Evolutionary conservation across 2,329 filamentous ascomycete species (phyloP).

Genomic region (Fusarium continuum): DNA sequence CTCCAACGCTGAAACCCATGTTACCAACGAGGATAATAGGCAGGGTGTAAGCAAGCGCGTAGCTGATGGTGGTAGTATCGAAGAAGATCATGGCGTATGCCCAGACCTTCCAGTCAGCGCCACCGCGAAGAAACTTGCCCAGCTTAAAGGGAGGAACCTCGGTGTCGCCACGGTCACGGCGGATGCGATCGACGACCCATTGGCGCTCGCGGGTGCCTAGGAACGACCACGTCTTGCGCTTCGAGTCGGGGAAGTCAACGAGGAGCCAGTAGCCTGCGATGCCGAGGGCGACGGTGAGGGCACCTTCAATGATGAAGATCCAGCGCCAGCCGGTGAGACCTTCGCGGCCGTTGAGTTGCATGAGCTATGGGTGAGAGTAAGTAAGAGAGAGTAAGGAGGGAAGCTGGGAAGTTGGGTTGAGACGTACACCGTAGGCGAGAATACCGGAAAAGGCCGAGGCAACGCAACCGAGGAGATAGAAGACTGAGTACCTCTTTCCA

Average conservation of each 20-base stretch:
- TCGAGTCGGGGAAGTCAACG: conserved; percentile 70
- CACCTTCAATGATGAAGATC: conserved; percentile 69
- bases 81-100: conserved; percentile 68
- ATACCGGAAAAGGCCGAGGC: conserved; percentile 74
- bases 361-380: conserved; percentile 54
- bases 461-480: conserved; percentile 74
- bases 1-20: conserved; percentile 71
- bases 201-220: conserved; percentile 59
- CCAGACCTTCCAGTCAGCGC: conserved; percentile 68
- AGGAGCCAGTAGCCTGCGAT: conserved; percentile 64
- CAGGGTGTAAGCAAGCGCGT: conserved; percentile 81
- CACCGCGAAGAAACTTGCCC: conserved; percentile 56
- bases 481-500: conserved; percentile 73
- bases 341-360: conserved; percentile 68
- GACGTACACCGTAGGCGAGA: conserved; percentile 71
- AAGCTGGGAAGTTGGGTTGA: conserved; percentile 13
- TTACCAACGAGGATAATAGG: conserved; percentile 74
- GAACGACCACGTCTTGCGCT: conserved; percentile 61
- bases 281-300: conserved; percentile 64
- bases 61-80: conserved; percentile 75
- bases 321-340: conserved; percentile 70
- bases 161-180: conserved; percentile 66
- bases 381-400: neutral
- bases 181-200: conserved; percentile 64
- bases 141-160: conserved; percentile 63